phyloP scores from a whole-genome alignment of 495 filamentous ascomycete genomes.

The Bryoglossum gracile region DNA sequence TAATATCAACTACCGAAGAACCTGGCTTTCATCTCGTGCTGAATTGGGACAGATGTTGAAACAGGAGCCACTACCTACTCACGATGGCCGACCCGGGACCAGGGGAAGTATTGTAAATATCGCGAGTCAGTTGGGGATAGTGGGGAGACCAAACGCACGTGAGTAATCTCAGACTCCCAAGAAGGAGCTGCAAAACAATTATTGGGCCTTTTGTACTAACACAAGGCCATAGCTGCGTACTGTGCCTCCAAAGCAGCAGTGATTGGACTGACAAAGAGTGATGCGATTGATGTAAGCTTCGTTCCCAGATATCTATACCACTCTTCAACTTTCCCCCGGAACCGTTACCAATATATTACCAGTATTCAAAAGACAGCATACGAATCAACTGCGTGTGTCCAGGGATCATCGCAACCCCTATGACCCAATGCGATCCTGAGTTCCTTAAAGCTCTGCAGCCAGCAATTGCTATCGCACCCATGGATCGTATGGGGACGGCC shows the following conservation, averaged over 20 bases:
- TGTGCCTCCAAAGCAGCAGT: conserved; percentile 42
- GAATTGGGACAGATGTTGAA: conserved; percentile 40
- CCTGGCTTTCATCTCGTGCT: conserved; percentile 43
- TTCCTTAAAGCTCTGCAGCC: conserved; percentile 27
- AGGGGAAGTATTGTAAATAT: conserved; percentile 46
- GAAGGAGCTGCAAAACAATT: no score
- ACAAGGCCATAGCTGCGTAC: conserved; percentile 35
- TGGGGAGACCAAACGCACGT: conserved; percentile 41
- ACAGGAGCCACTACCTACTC: conserved; percentile 39
- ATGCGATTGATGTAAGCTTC: conserved; percentile 23
- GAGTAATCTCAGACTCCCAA: conserved; percentile 26
- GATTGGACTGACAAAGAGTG: conserved; percentile 35
- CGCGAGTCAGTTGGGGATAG: conserved; percentile 47
- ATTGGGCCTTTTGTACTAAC: no score
- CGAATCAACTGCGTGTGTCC: conserved; percentile 50
- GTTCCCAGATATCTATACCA: no score
- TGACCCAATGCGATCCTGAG: conserved; percentile 33
- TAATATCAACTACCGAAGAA: conserved; percentile 44
- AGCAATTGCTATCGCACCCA: conserved; percentile 38
- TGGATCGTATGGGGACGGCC: conserved; percentile 42
- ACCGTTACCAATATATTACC: no score
- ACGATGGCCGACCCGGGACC: conserved; percentile 30
- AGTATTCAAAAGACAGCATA: conserved; percentile 34
- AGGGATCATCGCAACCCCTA: conserved; percentile 43
- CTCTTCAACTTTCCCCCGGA: no score